Evolutionary conservation across 2,329 filamentous ascomycete genomes (phyloP).

Genomic region (Neocucurbitaria cava): DNA sequence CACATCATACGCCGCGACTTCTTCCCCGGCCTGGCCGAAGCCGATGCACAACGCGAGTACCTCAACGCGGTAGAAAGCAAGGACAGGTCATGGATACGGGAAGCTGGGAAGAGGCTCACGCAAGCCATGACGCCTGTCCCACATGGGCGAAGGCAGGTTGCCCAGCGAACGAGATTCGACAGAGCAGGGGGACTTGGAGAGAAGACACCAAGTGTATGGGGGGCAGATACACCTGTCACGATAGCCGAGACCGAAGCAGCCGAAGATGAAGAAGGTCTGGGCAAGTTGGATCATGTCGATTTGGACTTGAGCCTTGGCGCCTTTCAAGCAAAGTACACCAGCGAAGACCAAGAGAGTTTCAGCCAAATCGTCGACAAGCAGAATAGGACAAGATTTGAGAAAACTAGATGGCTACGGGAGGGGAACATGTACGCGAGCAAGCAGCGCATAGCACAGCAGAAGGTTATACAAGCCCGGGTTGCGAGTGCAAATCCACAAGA

Average conservation of each 20-base stretch:
- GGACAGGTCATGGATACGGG: slow-evolving; percentile 84
- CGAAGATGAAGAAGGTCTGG: slow-evolving; percentile 38
- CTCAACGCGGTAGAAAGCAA: slow-evolving; percentile 88
- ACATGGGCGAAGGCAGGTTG: slow-evolving; percentile 48
- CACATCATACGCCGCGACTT: slow-evolving; percentile 97
- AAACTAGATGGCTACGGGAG: slow-evolving; percentile 87
- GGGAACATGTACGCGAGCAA: slow-evolving; percentile 80
- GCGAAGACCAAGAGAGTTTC: slow-evolving; percentile 97
- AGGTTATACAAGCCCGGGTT: slow-evolving; percentile 72
- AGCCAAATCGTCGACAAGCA: slow-evolving; percentile 90
- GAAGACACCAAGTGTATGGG: slow-evolving; percentile 71
- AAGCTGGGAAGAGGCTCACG: slow-evolving; percentile 67
- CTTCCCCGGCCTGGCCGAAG: slow-evolving; percentile 89
- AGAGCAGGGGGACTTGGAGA: slow-evolving; percentile 32
- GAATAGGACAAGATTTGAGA: slow-evolving; percentile 82
- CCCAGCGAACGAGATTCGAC: slow-evolving; percentile 34
- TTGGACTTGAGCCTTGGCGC: slow-evolving; percentile 80
- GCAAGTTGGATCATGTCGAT: slow-evolving; percentile 65
- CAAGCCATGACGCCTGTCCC: slow-evolving; percentile 84
- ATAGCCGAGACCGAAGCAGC: slow-evolving; percentile 50
- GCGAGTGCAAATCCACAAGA: slow-evolving; percentile 27
- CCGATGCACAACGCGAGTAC: slow-evolving; percentile 88
- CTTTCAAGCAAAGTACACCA: slow-evolving; percentile 94
- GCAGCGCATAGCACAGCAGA: slow-evolving; percentile 70
- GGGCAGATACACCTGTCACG: slow-evolving; percentile 74